These are phyloP conservation scores for Xanthoconium stramineum DNA, from an alignment of 768 basidiomycete genomes.

Conservation along the genomic window DNA sequence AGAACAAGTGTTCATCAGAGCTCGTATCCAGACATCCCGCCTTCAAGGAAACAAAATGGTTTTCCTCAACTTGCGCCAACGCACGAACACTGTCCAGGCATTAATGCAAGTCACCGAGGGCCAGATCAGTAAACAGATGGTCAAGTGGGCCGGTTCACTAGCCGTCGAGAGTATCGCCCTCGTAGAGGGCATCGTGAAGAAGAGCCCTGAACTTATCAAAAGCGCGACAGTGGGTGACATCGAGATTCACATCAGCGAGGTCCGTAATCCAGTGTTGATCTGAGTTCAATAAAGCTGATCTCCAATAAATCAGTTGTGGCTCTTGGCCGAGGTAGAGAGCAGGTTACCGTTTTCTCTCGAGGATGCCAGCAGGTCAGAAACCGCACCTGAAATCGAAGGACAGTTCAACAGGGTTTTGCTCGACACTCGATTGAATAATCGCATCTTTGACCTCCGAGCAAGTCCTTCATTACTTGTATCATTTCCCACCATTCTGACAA, in stretches of 20 bases:
- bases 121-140: conserved; percentile 94
- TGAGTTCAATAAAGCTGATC: background rate
- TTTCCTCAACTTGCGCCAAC: conserved; percentile 89
- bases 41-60: conserved; percentile 95
- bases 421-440: conserved; percentile 92
- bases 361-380: conserved; percentile 84
- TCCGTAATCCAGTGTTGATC: conserved; percentile 29
- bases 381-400: conserved; percentile 56
- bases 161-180: conserved; percentile 88
- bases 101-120: conserved; percentile 68
- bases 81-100: conserved; percentile 83
- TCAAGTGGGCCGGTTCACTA: conserved; percentile 82
- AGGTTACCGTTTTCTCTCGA: conserved; percentile 89
- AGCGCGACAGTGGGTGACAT: conserved; percentile 84
- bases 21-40: conserved; percentile 87
- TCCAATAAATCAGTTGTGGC: conserved; percentile 55
- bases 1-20: conserved; percentile 78
- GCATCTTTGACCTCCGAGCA: conserved; percentile 90
- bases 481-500: conserved; percentile 6
- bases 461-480: conserved; percentile 24
- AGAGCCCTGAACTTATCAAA: conserved; percentile 82
- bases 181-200: conserved; percentile 79
- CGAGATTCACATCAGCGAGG: conserved; percentile 83
- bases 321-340: conserved; percentile 75
- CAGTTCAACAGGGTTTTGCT: conserved; percentile 82